These are phyloP conservation scores for Cordyceps pruinosa DNA, from an alignment of 2,329 filamentous ascomycete species.

Conservation along the genomic window DNA sequence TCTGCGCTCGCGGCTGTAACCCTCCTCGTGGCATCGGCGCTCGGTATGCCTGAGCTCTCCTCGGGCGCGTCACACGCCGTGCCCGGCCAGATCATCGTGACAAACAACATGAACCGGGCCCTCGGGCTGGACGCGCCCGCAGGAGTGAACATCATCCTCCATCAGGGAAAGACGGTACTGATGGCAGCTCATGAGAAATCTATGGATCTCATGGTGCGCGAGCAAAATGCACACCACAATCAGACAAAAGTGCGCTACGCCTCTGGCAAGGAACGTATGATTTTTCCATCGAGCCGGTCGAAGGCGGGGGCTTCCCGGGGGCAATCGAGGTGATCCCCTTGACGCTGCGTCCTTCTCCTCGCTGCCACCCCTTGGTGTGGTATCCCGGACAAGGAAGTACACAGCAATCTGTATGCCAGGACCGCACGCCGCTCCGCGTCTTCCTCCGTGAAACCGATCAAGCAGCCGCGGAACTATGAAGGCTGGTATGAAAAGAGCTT, in stretches of 20 bases:
- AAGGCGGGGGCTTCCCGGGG: neutral
- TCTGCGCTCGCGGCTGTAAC: neutral
- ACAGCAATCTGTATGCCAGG: neutral
- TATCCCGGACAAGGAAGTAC: conserved; percentile 4
- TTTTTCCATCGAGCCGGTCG: neutral
- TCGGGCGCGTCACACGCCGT: neutral
- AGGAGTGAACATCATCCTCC: neutral
- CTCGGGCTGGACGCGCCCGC: neutral
- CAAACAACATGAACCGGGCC: neutral
- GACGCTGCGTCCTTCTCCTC: neutral
- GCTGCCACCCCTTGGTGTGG: conserved; percentile 3
- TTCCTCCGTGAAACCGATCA: conserved; percentile 1
- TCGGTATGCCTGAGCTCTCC: neutral
- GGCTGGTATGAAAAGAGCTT: neutral
- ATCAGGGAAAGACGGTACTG: neutral
- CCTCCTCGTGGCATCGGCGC: neutral
- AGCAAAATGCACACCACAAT: neutral
- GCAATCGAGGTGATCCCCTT: neutral
- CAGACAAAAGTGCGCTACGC: conserved; percentile 1
- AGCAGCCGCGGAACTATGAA: neutral
- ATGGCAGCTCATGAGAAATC: neutral
- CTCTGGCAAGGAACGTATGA: neutral
- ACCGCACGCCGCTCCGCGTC: neutral
- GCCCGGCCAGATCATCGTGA: neutral
- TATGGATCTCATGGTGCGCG: neutral